Percentiles rank a stretch among this genome's conserved stretches.
These are phyloP conservation scores for Wickerhamomyces alni DNA, from an alignment of 805 yeast species.

Conservation along the genomic window DNA sequence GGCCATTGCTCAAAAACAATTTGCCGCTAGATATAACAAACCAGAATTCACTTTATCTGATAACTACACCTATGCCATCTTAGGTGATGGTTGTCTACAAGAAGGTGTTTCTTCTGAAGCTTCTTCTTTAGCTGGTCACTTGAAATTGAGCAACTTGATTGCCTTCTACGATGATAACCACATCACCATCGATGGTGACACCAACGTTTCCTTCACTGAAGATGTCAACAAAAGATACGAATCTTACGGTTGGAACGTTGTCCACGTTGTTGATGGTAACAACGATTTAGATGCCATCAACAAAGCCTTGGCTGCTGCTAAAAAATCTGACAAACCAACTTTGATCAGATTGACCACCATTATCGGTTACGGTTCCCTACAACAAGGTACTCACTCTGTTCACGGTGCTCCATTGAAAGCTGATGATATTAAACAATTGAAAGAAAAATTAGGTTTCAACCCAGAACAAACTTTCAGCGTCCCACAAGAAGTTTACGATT, in stretches of 20 bases:
- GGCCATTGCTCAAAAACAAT: slow-evolving; percentile 89
- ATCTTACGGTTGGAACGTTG: slow-evolving; percentile 91
- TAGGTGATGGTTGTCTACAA: slow-evolving; percentile 98
- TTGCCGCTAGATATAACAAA: slow-evolving; percentile 91
- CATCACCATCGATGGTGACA: slow-evolving; percentile 94
- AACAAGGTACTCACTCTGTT: slow-evolving; percentile 82
- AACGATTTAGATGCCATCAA: slow-evolving; percentile 65
- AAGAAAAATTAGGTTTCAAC: slow-evolving; percentile 80
- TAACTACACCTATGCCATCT: slow-evolving; percentile 68
- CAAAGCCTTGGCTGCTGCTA: slow-evolving; percentile 75
- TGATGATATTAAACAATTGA: slow-evolving; percentile 86
- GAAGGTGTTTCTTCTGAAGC: slow-evolving; percentile 98
- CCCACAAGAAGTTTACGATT: slow-evolving; percentile 76
- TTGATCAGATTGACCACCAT: slow-evolving; percentile 84
- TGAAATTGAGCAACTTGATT: slow-evolving; percentile 87
- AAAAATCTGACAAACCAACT: slow-evolving; percentile 82
- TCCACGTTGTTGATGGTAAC: slow-evolving; percentile 77
- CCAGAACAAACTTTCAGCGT: slow-evolving; percentile 76
- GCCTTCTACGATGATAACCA: slow-evolving; percentile 95
- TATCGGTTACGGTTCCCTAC: slow-evolving; percentile 89
- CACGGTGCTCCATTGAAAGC: slow-evolving; percentile 96
- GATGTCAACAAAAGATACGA: slow-evolving; percentile 79
- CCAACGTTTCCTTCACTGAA: slow-evolving; percentile 87
- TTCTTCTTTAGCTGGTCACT: slow-evolving; percentile 91
- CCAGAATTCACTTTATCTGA: slow-evolving; percentile 70